phyloP scores from a whole-genome alignment of 1,284 basidiomycete genomes.

The Inonotus obliquus region DNA sequence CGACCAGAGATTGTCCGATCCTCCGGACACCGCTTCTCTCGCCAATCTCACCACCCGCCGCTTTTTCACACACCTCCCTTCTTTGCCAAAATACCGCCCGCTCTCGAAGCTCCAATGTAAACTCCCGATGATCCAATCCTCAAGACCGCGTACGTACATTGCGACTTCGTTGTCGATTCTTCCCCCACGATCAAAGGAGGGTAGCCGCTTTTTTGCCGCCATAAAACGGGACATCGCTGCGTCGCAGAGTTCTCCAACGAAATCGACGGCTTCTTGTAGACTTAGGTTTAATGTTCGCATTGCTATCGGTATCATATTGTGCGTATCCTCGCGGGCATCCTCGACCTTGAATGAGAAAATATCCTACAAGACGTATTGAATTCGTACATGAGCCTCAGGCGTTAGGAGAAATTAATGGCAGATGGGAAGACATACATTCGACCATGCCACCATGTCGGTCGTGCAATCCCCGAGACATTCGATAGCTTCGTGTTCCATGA shows the following conservation, averaged over 20 bases:
- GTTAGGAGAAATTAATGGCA: not conserved
- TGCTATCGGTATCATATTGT: slow-evolving; percentile 29
- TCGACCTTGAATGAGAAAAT: slow-evolving; percentile 44
- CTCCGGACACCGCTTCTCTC: not conserved
- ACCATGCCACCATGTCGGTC: slow-evolving; percentile 43
- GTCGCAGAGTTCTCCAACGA: slow-evolving; percentile 27
- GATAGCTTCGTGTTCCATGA: slow-evolving; percentile 30
- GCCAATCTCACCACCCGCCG: slow-evolving; percentile 30
- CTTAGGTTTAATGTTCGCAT: slow-evolving; percentile 24
- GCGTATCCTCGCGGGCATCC: slow-evolving; percentile 29
- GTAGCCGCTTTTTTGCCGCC: slow-evolving; percentile 23
- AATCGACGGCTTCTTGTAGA: slow-evolving; percentile 29
- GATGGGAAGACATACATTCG: slow-evolving; percentile 35
- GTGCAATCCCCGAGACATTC: slow-evolving; percentile 34
- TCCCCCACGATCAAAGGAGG: slow-evolving; percentile 27
- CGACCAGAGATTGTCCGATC: not conserved
- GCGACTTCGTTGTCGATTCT: slow-evolving; percentile 28
- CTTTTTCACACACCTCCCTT: slow-evolving; percentile 31
- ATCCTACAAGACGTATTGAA: slow-evolving; percentile 35
- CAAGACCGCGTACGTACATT: slow-evolving; percentile 28
- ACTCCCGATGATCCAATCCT: slow-evolving; percentile 31
- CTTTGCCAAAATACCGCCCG: slow-evolving; percentile 37
- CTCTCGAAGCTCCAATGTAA: slow-evolving; percentile 33
- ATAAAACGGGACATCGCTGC: slow-evolving; percentile 26
- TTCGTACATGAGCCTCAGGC: not conserved